Conservation (phyloP, 1,284 basidiomycete genomes). For the Leccinum variabile region DNA sequence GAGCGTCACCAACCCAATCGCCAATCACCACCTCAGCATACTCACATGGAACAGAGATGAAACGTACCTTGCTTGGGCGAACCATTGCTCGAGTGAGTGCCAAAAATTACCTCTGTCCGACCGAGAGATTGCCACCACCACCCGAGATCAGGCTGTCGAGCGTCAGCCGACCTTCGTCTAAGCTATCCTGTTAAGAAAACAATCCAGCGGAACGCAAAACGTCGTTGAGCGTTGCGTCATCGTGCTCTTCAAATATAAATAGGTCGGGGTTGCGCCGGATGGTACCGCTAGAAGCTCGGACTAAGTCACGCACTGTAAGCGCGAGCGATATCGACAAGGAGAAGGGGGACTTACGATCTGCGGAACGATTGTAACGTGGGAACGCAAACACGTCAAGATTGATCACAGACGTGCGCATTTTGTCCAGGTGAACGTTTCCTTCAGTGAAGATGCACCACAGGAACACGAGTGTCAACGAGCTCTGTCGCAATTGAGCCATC, state of each 20-base stretch:
- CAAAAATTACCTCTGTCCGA: conserved; percentile 68
- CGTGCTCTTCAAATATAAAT: conserved; percentile 61
- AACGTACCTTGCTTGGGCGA: conserved; percentile 34
- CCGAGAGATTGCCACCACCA: conserved; percentile 65
- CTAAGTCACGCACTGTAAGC: neutral
- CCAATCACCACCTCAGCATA: neutral
- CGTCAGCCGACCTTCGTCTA: conserved; percentile 39
- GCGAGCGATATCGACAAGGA: neutral
- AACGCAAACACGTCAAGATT: conserved; percentile 11
- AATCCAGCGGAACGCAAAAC: conserved; percentile 58
- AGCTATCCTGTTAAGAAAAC: conserved; percentile 49
- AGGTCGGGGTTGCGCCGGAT: conserved; percentile 62
- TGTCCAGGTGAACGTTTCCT: conserved; percentile 57
- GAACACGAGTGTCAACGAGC: conserved; percentile 51
- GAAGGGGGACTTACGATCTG: neutral
- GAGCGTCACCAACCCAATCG: conserved; percentile 14
- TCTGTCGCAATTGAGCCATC: conserved; percentile 32
- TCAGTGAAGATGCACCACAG: conserved; percentile 58
- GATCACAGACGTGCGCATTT: conserved; percentile 37
- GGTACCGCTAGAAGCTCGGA: conserved; percentile 42
- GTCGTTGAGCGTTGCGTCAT: conserved; percentile 61
- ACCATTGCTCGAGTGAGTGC: conserved; percentile 45
- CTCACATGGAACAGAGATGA: neutral
- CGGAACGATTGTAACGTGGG: conserved; percentile 4
- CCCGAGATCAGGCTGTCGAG: conserved; percentile 47